Percentiles rank a stretch among this genome's conserved stretches.
Conservation (phyloP, 306 rosid species). For the Citrullus colocynthis region DNA sequence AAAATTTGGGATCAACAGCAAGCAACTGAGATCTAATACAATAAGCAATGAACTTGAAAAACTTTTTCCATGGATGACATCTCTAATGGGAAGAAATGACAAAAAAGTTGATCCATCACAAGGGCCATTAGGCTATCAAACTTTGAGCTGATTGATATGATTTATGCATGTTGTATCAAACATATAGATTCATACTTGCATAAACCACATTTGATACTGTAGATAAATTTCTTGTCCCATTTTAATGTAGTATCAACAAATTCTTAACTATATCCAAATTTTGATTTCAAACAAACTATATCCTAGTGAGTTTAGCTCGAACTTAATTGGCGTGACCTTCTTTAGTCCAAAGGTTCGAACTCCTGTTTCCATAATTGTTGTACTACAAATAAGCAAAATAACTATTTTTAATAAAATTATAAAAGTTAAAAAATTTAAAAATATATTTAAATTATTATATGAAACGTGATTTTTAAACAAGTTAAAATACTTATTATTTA, state of each 20-base stretch:
- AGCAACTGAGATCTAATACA: conserved; percentile 31
- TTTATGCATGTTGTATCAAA: background rate
- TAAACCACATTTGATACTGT: background rate
- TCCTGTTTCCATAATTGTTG: too few species aligned
- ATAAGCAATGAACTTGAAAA: conserved; percentile 66
- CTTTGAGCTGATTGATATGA: conserved; percentile 40
- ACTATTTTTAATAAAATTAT: too few species aligned
- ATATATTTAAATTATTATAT: too few species aligned
- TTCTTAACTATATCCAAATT: too few species aligned
- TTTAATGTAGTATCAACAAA: background rate
- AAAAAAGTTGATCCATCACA: conserved; percentile 32
- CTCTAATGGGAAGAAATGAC: conserved; percentile 49
- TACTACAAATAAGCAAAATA: too few species aligned
- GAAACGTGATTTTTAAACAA: too few species aligned
- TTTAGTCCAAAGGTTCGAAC: too few species aligned
- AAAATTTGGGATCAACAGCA: conserved; percentile 68
- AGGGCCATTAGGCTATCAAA: conserved; percentile 77
- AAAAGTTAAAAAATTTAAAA: too few species aligned
- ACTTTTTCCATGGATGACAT: conserved; percentile 87
- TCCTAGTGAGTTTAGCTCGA: too few species aligned
- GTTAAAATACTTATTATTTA: too few species aligned
- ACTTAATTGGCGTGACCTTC: too few species aligned
- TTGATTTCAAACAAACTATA: too few species aligned
- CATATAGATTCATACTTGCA: background rate
- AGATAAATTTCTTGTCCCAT: background rate